These are phyloP conservation scores for Metschnikowia vanudenii DNA, from an alignment of 805 yeast species.

Conservation along the genomic window DNA sequence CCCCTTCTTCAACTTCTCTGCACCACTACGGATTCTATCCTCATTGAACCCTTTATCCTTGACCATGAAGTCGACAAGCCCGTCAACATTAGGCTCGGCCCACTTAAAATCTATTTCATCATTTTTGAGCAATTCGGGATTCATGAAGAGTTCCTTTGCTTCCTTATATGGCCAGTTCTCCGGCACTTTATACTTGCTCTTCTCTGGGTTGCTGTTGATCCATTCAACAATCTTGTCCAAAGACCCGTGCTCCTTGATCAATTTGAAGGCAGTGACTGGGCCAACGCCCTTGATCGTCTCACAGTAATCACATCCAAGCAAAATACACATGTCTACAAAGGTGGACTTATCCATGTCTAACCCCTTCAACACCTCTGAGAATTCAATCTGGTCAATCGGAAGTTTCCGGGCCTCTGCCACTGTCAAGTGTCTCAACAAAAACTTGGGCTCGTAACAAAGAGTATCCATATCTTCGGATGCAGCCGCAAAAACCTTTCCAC, in stretches of 20 bases:
- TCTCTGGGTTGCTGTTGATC: conserved; percentile 53
- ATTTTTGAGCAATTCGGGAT: conserved; percentile 75
- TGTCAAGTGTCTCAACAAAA: conserved; percentile 81
- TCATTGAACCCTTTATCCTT: conserved; percentile 88
- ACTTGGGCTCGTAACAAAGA: conserved; percentile 84
- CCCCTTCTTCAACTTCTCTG: conserved; percentile 79
- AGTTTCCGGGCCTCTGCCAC: conserved; percentile 91
- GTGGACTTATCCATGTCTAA: conserved; percentile 69
- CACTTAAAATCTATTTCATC: conserved; percentile 71
- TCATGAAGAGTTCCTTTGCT: conserved; percentile 77
- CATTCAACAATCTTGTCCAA: conserved; percentile 74
- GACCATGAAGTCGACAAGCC: conserved; percentile 78
- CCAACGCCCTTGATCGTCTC: conserved; percentile 95
- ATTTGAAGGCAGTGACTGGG: conserved; percentile 87
- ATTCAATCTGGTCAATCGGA: conserved; percentile 82
- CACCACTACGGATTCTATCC: conserved; percentile 86
- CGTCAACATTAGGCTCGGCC: conserved; percentile 86
- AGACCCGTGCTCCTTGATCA: conserved; percentile 80
- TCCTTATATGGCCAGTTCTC: conserved; percentile 92
- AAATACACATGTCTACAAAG: conserved; percentile 87
- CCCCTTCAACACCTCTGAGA: conserved; percentile 67
- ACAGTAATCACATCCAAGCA: conserved; percentile 96
- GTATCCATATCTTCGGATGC: conserved; percentile 99
- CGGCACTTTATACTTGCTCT: conserved; percentile 76
- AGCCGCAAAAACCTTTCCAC: conserved; percentile 93